Conservation (phyloP, 2,329 filamentous ascomycete genomes). For the Aureobasidium sp. region DNA sequence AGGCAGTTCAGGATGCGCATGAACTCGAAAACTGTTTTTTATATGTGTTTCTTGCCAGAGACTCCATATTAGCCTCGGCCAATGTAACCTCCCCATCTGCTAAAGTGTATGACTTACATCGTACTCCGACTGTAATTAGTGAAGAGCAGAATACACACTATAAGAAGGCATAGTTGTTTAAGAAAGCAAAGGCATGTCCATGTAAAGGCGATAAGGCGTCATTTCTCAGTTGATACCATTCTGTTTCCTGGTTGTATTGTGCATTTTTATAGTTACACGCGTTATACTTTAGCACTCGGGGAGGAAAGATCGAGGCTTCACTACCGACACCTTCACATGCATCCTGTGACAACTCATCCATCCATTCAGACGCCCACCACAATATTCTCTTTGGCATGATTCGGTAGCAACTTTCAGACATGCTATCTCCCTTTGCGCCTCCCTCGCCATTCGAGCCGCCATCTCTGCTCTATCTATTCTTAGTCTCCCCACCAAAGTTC, state of each 20-base stretch:
- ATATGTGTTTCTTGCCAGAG: neutral
- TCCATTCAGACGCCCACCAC: too few relatives aligned
- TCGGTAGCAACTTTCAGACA: neutral
- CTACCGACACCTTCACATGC: conserved; percentile 4
- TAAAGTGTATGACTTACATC: too few relatives aligned
- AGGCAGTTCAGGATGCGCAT: too few relatives aligned
- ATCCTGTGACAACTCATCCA: neutral
- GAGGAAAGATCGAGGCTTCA: neutral
- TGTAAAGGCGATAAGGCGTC: too few relatives aligned
- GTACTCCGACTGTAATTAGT: too few relatives aligned
- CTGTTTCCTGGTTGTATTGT: too few relatives aligned
- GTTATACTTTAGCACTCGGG: too few relatives aligned
- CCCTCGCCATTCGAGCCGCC: conserved; percentile 21
- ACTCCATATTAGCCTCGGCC: neutral
- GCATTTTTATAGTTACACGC: too few relatives aligned
- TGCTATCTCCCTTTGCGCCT: conserved; percentile 11
- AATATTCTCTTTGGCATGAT: neutral
- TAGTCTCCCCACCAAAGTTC: conserved; percentile 33
- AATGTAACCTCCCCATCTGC: neutral
- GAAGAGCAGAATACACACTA: too few relatives aligned
- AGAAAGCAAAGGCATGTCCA: too few relatives aligned
- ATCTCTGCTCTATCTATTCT: conserved; percentile 22
- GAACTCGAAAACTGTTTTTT: neutral
- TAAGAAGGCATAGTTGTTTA: too few relatives aligned
- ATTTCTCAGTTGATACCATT: too few relatives aligned